Evolutionary conservation across 2,329 filamentous ascomycete genomes (phyloP).

Genomic region (Xylariales sp.): DNA sequence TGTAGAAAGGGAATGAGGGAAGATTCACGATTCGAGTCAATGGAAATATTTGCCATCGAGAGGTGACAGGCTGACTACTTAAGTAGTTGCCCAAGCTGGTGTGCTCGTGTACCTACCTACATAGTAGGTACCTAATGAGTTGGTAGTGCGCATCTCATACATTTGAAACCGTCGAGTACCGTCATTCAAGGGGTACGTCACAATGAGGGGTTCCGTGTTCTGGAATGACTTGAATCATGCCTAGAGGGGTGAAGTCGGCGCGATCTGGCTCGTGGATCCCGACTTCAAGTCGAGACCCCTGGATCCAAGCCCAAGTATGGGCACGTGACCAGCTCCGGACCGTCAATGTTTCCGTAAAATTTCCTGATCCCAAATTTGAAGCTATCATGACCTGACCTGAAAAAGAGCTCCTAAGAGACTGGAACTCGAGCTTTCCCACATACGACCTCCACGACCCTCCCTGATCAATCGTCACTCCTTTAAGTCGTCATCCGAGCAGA

Average conservation of each 20-base stretch:
- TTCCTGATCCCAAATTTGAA: not conserved
- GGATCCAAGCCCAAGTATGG: no score
- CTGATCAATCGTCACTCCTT: not conserved
- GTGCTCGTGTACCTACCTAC: no score
- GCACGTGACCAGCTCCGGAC: conserved; percentile 4
- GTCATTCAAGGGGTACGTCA: conserved; percentile 2
- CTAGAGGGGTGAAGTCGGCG: not conserved
- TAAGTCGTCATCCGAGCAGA: not conserved
- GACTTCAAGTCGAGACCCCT: no score
- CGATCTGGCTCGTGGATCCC: no score
- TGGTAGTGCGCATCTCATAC: no score
- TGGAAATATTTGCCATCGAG: no score
- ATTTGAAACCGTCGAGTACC: conserved; percentile 1
- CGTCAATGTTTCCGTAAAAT: not conserved
- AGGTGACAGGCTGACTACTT: no score
- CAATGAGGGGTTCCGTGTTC: conserved; percentile 1
- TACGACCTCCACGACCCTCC: not conserved
- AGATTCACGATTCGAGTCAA: no score
- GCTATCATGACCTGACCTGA: conserved; percentile 2
- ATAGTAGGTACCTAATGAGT: no score
- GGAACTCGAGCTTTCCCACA: not conserved
- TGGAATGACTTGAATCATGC: not conserved
- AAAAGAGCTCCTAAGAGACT: conserved; percentile 1
- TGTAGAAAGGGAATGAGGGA: no score
- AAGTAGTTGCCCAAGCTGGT: no score